Percentiles rank a stretch among this genome's conserved stretches.
Evolutionary conservation across 1,139 yeast genomes (phyloP).

Genomic region (Geotrichum siamense): DNA sequence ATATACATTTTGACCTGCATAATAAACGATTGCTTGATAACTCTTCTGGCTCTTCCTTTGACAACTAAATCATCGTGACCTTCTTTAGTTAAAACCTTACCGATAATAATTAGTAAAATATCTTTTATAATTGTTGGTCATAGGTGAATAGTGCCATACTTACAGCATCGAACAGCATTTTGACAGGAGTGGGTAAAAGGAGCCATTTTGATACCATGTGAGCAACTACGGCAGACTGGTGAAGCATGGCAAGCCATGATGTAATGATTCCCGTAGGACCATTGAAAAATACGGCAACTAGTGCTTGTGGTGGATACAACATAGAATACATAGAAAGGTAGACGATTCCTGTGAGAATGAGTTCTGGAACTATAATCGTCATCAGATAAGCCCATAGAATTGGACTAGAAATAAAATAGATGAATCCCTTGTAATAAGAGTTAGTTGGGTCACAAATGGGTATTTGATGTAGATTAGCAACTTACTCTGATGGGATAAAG

Average conservation of each 20-base stretch:
- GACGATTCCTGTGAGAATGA: slow-evolving; percentile 41
- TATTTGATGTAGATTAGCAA: not conserved
- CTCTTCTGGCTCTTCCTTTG: slow-evolving; percentile 40
- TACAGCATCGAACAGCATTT: slow-evolving; percentile 48
- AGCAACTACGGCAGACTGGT: slow-evolving; percentile 47
- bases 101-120: not conserved
- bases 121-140: no score
- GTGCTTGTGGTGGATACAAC: slow-evolving; percentile 46
- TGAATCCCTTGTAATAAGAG: slow-evolving; percentile 37
- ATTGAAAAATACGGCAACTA: slow-evolving; percentile 42
- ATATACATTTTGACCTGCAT: slow-evolving; percentile 23
- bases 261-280: slow-evolving; percentile 51
- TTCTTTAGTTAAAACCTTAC: slow-evolving; percentile 43
- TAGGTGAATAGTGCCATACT: slow-evolving; percentile 20
- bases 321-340: slow-evolving; percentile 39
- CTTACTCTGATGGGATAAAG: slow-evolving; percentile 25
- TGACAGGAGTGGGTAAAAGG: slow-evolving; percentile 53
- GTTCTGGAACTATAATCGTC: slow-evolving; percentile 46
- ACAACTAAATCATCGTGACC: slow-evolving; percentile 46
- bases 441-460: not conserved
- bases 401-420: slow-evolving; percentile 42
- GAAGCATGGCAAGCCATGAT: slow-evolving; percentile 49
- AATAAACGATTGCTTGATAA: slow-evolving; percentile 30
- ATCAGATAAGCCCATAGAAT: slow-evolving; percentile 48
- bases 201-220: slow-evolving; percentile 44